These are phyloP conservation scores for Mycena vulgaris DNA, from an alignment of 768 basidiomycete genomes.

Conservation along the genomic window DNA sequence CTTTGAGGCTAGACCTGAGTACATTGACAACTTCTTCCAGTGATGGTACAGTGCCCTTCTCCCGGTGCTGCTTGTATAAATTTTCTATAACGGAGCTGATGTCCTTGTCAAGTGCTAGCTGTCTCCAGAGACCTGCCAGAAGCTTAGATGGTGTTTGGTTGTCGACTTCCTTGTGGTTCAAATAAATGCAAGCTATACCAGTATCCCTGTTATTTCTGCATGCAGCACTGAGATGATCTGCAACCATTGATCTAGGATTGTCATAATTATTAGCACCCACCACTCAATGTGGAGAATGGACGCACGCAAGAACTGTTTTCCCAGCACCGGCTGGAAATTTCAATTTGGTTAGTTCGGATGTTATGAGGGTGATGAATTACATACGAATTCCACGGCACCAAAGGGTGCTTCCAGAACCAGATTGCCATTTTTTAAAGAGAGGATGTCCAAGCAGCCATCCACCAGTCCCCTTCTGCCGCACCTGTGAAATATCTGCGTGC, in stretches of 20 bases:
- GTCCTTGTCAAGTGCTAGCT: background rate
- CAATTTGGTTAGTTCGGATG: too few species aligned
- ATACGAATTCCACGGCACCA: too few species aligned
- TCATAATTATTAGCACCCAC: background rate
- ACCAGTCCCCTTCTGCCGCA: constrained; percentile 3
- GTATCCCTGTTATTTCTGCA: background rate
- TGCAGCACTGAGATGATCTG: constrained; percentile 7
- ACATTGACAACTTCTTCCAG: background rate
- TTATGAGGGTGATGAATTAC: too few species aligned
- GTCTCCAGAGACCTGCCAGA: too few species aligned
- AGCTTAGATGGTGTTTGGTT: too few species aligned
- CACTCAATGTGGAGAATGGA: background rate
- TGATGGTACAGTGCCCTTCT: constrained; percentile 4
- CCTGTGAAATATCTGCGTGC: background rate
- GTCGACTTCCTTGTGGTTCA: too few species aligned
- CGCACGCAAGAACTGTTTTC: too few species aligned
- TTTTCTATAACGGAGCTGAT: background rate
- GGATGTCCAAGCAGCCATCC: too few species aligned
- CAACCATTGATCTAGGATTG: constrained; percentile 2
- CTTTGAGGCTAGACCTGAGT: background rate
- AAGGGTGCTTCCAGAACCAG: too few species aligned
- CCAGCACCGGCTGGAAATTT: too few species aligned
- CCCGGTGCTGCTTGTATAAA: background rate
- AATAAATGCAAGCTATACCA: background rate
- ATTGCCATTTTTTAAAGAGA: too few species aligned